Evolutionary conservation across 2,329 filamentous ascomycete genomes (phyloP), one percentile per base, ranked within the genome.

Genomic region (Colletotrichum spaethianum): DNA sequence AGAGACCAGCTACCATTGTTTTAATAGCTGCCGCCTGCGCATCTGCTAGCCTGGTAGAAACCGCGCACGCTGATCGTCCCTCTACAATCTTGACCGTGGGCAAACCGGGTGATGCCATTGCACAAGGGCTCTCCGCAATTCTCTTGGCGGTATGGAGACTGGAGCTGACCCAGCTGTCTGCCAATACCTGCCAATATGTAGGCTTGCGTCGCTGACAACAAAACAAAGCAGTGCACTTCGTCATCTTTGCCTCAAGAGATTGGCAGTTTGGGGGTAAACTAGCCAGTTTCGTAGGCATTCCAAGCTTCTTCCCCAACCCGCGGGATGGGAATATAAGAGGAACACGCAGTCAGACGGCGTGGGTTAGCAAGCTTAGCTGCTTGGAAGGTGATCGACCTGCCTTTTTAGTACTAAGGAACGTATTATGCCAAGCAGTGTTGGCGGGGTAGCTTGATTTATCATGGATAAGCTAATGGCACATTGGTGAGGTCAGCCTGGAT

Each of bases 361-460:
- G 16, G 44, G 11, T 59, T 5, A 26, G 20, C 52, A 33, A 36
- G 59, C 59, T 55, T 46, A 31, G 31, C 48, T 38, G 53, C 59
- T 63, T 69, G 59, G 52, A 28, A 44, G 8, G 42, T 33, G 36
- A 53, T 38, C 23, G 57, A 72, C 59, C 69, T 72, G 69, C 69
- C 65, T 59, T 69, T 36, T 72, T 68, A 0, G 64, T 72, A 52
- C 64, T 72, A 68, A 44, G 60, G 33, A 53, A 48, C n/a, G 59
- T 44, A 23, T n/a, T 31, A 18, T 55, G 65, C 69, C 65, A 69
- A 69, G 69, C 38, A 26, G 33, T 38, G 4, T n/a, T 33, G 31
- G 52, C 68, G 57, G 63, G 64, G 64, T 68, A 59, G 52, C 52
- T 63, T 44, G 6, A 23, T 28, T 33, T 8, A 52, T 44, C 33